A percentile compares a stretch with the other conserved stretches of the same genome.
Evolutionary conservation across 306 rosid species (phyloP).

Genomic region (Hippophae gyantsensis): DNA sequence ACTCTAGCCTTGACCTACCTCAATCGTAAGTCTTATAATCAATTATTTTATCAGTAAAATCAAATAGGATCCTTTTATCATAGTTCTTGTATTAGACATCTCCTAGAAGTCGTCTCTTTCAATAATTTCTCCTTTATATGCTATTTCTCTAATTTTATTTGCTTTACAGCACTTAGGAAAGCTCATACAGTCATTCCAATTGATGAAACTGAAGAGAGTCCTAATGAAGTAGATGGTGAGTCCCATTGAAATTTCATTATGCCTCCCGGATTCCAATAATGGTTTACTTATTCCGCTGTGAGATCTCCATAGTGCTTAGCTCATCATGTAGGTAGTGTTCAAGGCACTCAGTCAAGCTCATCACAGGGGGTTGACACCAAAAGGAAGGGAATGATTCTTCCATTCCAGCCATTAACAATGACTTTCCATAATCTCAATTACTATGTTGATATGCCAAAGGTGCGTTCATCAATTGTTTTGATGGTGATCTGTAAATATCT

Average conservation of each 20-base stretch:
- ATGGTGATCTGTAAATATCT: too few species aligned
- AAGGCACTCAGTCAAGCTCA: constrained; percentile 6
- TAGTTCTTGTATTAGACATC: neutral
- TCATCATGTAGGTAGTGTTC: constrained; percentile 29
- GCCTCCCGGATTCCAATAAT: constrained; percentile 7
- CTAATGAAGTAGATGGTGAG: constrained; percentile 31
- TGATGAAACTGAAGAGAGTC: constrained; percentile 34
- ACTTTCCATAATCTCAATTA: constrained; percentile 77
- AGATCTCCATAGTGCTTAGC: constrained; percentile 7
- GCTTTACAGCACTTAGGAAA: constrained; percentile 43
- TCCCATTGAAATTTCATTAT: constrained; percentile 10
- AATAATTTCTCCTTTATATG: constrained; percentile 7
- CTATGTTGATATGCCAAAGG: constrained; percentile 88
- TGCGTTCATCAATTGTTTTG: constrained; percentile 5
- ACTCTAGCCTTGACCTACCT: constrained; percentile 67
- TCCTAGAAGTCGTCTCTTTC: neutral
- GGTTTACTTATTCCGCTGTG: constrained; percentile 2
- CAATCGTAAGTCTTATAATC: constrained; percentile 48
- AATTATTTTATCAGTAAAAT: constrained; percentile 5
- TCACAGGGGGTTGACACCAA: constrained; percentile 5
- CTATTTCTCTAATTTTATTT: constrained; percentile 3
- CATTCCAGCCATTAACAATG: constrained; percentile 85
- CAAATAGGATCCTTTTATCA: neutral
- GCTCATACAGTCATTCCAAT: constrained; percentile 39
- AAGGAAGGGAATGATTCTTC: constrained; percentile 86